Base-by-base conservation (phyloP, 306 rosid genomes). In the Dryas octopetala region DNA sequence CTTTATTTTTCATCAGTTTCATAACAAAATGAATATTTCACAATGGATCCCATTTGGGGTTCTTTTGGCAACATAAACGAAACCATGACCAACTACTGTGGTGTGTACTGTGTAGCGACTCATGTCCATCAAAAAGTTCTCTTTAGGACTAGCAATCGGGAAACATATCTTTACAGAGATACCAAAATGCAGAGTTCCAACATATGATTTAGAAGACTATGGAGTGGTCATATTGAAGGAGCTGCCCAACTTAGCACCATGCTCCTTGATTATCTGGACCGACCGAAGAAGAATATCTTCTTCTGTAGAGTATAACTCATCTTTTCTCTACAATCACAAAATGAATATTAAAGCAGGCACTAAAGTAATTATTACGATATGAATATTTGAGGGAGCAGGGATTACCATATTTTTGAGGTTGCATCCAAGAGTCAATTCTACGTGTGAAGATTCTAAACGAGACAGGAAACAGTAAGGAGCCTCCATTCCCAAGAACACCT, bases 391-490 rank as follows among this genome's bases (percentile, higher is more conserved):
- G 43, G 74, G 19, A 44, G 6, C 1, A 11, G 38, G 32, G 70
- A 70, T 57, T 90, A 95, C 99, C 97, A 95, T 95, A 28, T 84
- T 76, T 78, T 80, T 86, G 79, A 91, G 96, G 89, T 89, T 91
- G 87, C 89, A 91, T 77, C 91, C 97, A 61, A 94, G 75, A 65
- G 94, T 89, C 78, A 93, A 66, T 82, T 95, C 92, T 55, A 91
- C 97, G 49, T 26, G 83, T 19, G 89, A 76, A 66, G 87, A 87
- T 72, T 86, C 93, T 1, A 95, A 77, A 47, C 85, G 92, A 6
- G 99, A 89, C 81, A 92, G 84, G 86, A 81, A 92, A 81, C 96
- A 92, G 74, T 86, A 95, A 44, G 99, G 97, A 65, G 62, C 88
- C 19, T 89, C 99, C 79, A 75, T 95, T 54, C 87, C 99, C 66